Evolutionary conservation across 75 land plant genomes (phyloP).

Genomic region (Sequoia sempervirens): DNA sequence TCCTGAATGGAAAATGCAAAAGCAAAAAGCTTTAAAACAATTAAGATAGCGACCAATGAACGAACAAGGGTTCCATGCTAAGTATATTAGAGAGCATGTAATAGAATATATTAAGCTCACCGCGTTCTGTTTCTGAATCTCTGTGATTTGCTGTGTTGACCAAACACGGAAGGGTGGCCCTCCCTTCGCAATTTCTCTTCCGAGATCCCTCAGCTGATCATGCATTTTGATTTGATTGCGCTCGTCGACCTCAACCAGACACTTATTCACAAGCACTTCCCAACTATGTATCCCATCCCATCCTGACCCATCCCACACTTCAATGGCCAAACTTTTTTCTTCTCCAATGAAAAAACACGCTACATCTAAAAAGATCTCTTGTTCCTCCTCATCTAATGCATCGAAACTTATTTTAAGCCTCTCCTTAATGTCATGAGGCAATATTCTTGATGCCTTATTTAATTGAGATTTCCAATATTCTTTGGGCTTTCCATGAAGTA

Average conservation of each 20-base stretch:
- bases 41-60: not conserved
- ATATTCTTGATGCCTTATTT: not conserved
- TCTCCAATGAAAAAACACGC: not conserved
- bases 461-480: not conserved
- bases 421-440: not conserved
- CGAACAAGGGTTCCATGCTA: not conserved
- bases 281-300: not conserved
- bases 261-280: not conserved
- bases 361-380: not conserved
- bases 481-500: not conserved
- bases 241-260: not conserved
- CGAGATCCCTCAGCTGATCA: not conserved
- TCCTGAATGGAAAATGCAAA: not conserved
- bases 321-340: not conserved
- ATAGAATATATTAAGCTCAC: not conserved
- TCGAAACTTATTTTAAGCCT: not conserved
- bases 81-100: not conserved
- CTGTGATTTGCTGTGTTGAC: not conserved
- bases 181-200: not conserved
- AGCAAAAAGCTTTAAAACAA: not conserved
- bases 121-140: not conserved
- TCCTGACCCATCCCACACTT: not conserved
- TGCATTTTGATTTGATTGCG: not conserved
- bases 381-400: not conserved
- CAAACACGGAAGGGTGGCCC: not conserved